Conservation (phyloP, 2,329 filamentous ascomycete genomes). For the Fusarium equiseti region DNA sequence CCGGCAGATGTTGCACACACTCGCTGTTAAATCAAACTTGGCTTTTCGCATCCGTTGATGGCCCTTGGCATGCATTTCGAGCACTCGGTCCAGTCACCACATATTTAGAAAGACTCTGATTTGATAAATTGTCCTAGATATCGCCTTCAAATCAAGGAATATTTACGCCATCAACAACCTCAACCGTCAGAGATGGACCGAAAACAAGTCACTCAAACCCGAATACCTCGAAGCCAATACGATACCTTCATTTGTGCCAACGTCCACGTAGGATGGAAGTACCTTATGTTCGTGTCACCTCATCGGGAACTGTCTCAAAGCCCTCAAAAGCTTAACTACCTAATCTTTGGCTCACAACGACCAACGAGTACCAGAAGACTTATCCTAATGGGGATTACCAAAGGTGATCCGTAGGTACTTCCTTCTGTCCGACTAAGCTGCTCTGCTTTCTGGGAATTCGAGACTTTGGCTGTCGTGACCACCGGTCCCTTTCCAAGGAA, state of each 20-base stretch:
- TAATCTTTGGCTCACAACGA: conserved; percentile 4
- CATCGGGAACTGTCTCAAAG: conserved; percentile 35
- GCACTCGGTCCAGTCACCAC: conserved; percentile 33
- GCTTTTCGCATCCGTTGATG: conserved; percentile 42
- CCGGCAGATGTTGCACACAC: conserved; percentile 45
- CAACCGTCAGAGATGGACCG: neutral
- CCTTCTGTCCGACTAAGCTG: neutral
- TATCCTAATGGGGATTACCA: neutral
- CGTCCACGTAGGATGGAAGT: conserved; percentile 17
- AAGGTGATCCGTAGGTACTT: neutral
- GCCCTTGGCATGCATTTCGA: conserved; percentile 32
- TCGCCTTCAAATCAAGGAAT: neutral
- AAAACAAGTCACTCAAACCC: neutral
- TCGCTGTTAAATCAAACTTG: conserved; percentile 38
- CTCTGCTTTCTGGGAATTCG: neutral
- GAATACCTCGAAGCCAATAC: neutral
- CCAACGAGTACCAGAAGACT: neutral
- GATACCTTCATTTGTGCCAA: neutral
- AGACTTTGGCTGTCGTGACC: neutral
- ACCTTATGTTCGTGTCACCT: conserved; percentile 28
- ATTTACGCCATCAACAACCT: neutral
- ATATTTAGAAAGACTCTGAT: conserved; percentile 17
- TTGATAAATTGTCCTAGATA: neutral
- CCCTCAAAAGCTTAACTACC: conserved; percentile 29
- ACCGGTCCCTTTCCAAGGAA: neutral